Evolutionary conservation across 129 eudicot genomes (phyloP), one percentile per base, ranked within the genome.

Genomic region (Escallonia herrerae): DNA sequence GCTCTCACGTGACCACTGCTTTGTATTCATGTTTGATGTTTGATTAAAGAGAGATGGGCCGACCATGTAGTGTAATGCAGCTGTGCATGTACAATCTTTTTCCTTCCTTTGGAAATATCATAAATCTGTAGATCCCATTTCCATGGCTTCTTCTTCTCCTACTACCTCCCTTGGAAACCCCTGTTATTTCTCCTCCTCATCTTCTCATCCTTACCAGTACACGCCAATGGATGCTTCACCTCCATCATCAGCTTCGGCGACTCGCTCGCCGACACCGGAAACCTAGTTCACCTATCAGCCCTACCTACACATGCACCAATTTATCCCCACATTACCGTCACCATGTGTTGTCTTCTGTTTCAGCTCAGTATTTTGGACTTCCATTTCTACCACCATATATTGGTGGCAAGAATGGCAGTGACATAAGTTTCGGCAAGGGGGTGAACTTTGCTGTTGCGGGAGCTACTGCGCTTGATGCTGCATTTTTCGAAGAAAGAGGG

Each of bases 211-310:
- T 53, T 33, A 53, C 13, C 15, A 6, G 7, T 11, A 14, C 14
- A 53, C n/a, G 0, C 58, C 22, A 53, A 15, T 53, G 33, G 33
- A 39, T 84, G 79, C 70, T 86, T 62, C 49, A 49, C 76, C 4
- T 76, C 88, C 7, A 76, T 85, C 49, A 79, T 85, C 56, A 82
- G 93, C 73, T 82, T 86, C 44, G 94, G 94, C 44, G 89, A 86
- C 68, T 86, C 94, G 2, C 74, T 82, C 6, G 80, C 89, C 1
- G 94, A 86, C 55, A 86, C 94, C 6, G 94, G 94, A 8, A 86
- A 82, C 72, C 58, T 73, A 3, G 50, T 70, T 10, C 68, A 42
- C 10, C 65, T 59, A 4, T 40, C 75, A 7, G 2, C 61, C 4
- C 54, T 6, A 3, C 2, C 1, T 22, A 22, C 33, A 22, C 33